Evolutionary conservation across 1,284 basidiomycete genomes (phyloP).

Genomic region (Wallemia mellicola): DNA sequence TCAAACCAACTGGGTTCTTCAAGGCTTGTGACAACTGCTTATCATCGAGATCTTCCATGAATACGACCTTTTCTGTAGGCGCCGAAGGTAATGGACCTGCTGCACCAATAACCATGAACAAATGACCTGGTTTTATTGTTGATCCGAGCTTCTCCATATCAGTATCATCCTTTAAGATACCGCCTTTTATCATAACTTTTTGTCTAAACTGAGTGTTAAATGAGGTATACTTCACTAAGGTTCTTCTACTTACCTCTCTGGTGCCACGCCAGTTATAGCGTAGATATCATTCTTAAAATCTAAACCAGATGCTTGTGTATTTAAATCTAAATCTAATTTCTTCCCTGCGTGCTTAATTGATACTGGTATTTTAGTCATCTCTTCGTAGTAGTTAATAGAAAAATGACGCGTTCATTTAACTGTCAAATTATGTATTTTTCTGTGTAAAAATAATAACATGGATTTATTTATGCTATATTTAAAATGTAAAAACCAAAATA

Average conservation of each 20-base stretch:
- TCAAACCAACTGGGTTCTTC: conserved; percentile 1
- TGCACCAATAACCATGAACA: conserved; percentile 66
- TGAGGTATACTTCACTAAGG: not conserved
- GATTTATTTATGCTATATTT: too few relatives aligned
- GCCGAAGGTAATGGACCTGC: conserved; percentile 71
- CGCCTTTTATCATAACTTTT: conserved; percentile 92
- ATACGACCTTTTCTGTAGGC: conserved; percentile 44
- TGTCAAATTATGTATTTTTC: too few relatives aligned
- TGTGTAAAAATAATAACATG: too few relatives aligned
- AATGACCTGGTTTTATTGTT: conserved; percentile 26
- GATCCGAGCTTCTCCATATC: conserved; percentile 52
- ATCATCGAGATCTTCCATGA: conserved; percentile 33
- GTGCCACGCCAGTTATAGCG: conserved; percentile 51
- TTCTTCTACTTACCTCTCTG: conserved; percentile 8
- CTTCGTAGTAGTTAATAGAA: too few relatives aligned
- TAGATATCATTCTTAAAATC: conserved; percentile 60
- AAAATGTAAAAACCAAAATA: not conserved
- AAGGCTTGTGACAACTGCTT: conserved; percentile 12
- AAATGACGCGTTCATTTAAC: too few relatives aligned
- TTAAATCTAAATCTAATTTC: conserved; percentile 27
- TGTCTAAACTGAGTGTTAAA: conserved; percentile 30
- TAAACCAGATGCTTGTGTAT: conserved; percentile 32
- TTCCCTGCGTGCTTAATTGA: conserved; percentile 79
- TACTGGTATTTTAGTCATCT: conserved; percentile 20
- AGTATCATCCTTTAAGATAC: conserved; percentile 73